These are phyloP conservation scores for Mortierella alpina DNA, from an alignment of 192 early-diverging fungal genomes.

Conservation along the genomic window DNA sequence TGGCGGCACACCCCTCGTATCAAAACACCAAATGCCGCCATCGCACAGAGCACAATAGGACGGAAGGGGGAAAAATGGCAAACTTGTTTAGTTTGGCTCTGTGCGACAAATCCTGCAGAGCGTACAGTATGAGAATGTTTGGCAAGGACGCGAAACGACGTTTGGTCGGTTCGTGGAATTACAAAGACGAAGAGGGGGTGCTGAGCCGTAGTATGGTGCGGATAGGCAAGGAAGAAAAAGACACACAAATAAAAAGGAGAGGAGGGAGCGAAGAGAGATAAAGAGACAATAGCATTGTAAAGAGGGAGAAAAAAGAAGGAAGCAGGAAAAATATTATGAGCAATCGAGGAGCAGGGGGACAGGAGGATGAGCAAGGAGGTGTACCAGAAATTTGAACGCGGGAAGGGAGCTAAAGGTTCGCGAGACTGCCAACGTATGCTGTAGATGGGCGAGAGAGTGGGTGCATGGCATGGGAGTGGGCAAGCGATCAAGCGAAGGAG, in stretches of 20 bases:
- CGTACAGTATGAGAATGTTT: background rate
- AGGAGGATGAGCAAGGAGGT: constrained; percentile 28
- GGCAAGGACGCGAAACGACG: constrained; percentile 13
- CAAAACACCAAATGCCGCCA: too few species aligned
- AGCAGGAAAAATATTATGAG: constrained; percentile 1
- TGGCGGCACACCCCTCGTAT: too few species aligned
- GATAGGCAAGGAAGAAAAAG: background rate
- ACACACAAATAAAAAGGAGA: constrained; percentile 1
- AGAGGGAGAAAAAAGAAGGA: background rate
- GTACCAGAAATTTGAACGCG: background rate
- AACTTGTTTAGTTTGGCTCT: too few species aligned
- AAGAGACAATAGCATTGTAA: background rate
- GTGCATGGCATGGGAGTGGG: too few species aligned
- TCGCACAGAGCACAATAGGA: too few species aligned
- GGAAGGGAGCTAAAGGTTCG: background rate
- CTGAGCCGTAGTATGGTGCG: background rate
- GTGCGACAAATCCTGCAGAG: constrained; percentile 12
- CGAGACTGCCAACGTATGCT: too few species aligned
- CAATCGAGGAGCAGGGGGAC: constrained; percentile 38
- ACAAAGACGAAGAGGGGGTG: constrained; percentile 23
- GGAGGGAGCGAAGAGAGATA: background rate
- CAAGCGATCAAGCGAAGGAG: too few species aligned
- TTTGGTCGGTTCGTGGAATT: constrained; percentile 18
- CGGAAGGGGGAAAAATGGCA: too few species aligned
- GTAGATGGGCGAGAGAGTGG: too few species aligned